A percentile compares a stretch with the other conserved stretches of the same genome.
Conservation (phyloP, 768 basidiomycete species). For the Nidularia sp. region DNA sequence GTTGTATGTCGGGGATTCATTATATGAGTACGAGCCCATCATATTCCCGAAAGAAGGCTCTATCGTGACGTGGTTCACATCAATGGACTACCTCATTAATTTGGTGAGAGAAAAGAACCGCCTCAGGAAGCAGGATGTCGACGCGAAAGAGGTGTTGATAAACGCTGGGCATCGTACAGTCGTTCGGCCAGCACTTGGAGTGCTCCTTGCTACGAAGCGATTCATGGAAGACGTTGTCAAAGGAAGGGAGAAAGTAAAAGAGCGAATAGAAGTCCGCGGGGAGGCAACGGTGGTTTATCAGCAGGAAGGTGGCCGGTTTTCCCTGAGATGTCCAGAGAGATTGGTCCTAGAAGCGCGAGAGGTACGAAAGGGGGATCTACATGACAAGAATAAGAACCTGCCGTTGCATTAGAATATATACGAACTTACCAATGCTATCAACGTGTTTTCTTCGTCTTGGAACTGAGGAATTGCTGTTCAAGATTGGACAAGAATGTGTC, state of each 20-base stretch:
- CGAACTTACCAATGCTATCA: not conserved
- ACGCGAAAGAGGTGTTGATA: conserved; percentile 27
- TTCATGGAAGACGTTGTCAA: conserved; percentile 47
- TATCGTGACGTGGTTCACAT: conserved; percentile 44
- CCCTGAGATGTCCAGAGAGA: conserved; percentile 44
- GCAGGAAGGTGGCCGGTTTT: conserved; percentile 36
- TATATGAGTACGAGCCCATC: conserved; percentile 52
- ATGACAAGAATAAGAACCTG: no score
- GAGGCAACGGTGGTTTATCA: conserved; percentile 39
- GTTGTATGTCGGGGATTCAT: conserved; percentile 55
- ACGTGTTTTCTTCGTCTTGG: conserved; percentile 19
- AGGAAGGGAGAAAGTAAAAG: conserved; percentile 30
- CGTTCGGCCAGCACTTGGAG: conserved; percentile 38
- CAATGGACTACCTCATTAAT: conserved; percentile 36
- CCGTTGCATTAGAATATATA: not conserved
- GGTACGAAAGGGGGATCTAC: not conserved
- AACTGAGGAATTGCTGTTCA: conserved; percentile 53
- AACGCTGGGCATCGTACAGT: conserved; percentile 49
- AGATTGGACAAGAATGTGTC: conserved; percentile 66
- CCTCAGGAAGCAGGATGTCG: not conserved
- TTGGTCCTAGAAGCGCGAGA: conserved; percentile 32
- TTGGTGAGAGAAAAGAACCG: conserved; percentile 23
- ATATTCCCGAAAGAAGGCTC: conserved; percentile 54
- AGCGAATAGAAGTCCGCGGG: conserved; percentile 24
- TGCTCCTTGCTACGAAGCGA: conserved; percentile 31